Percentiles rank a stretch among this genome's conserved stretches.
Conservation (phyloP, 352 stramenopile species). For the Globisporangium sylvaticum region DNA sequence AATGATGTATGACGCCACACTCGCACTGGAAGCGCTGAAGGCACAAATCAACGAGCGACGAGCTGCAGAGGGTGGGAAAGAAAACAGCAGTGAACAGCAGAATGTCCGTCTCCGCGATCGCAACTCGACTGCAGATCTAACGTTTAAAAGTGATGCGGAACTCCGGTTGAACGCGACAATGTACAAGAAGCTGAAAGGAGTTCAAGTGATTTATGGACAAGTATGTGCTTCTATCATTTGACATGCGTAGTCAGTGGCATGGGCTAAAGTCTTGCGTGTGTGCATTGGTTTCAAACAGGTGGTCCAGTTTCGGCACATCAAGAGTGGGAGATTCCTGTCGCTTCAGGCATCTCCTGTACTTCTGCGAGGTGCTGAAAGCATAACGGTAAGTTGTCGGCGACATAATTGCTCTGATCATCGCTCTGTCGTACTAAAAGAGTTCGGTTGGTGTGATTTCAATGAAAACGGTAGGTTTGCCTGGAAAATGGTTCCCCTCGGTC, state of each 20-base stretch:
- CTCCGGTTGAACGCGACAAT: slow-evolving; percentile 60
- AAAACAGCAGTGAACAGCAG: slow-evolving; percentile 2
- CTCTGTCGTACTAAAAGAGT: not conserved
- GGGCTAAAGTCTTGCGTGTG: not conserved
- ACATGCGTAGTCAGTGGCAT: not conserved
- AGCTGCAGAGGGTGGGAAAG: not conserved
- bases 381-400: slow-evolving; percentile 27
- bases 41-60: slow-evolving; percentile 3
- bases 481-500: slow-evolving; percentile 38
- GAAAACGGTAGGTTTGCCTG: slow-evolving; percentile 38
- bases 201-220: slow-evolving; percentile 63
- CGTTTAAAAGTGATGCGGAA: slow-evolving; percentile 70
- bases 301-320: slow-evolving; percentile 59
- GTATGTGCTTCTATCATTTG: slow-evolving; percentile 16
- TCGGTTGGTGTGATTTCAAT: not conserved
- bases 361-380: slow-evolving; percentile 49
- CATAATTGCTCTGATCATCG: not conserved
- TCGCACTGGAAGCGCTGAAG: slow-evolving; percentile 30
- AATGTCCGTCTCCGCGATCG: slow-evolving; percentile 15
- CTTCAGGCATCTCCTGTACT: slow-evolving; percentile 39
- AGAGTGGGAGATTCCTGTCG: slow-evolving; percentile 56
- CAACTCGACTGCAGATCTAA: slow-evolving; percentile 41
- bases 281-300: slow-evolving; percentile 22
- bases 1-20: slow-evolving; percentile 69
- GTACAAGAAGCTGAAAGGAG: slow-evolving; percentile 63